Evolutionary conservation across 2,329 filamentous ascomycete species (phyloP).

Genomic region (Curvularia spicifera): DNA sequence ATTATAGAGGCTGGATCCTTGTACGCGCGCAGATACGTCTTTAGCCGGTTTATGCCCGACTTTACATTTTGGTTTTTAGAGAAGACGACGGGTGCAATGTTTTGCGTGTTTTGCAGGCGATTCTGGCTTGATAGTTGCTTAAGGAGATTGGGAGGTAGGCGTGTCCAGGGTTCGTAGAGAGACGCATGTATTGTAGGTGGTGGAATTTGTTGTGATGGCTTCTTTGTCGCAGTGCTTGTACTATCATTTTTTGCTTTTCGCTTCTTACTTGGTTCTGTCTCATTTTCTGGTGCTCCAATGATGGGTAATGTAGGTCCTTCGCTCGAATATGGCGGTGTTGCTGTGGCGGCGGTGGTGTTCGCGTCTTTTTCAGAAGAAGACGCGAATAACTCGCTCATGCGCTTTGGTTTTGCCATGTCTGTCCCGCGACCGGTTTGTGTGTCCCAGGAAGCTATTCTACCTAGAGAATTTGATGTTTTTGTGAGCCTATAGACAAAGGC

Average conservation of each 20-base stretch:
- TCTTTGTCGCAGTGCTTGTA: neutral
- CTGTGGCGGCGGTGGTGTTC: conserved; percentile 7
- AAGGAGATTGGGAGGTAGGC: conserved; percentile 17
- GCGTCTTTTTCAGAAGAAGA: conserved; percentile 21
- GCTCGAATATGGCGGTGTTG: conserved; percentile 26
- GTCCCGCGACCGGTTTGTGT: neutral
- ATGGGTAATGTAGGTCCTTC: conserved; percentile 32
- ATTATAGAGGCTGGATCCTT: conserved; percentile 14
- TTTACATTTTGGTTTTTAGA: conserved; percentile 33
- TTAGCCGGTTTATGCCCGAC: conserved; percentile 24
- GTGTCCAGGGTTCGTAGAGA: conserved; percentile 31
- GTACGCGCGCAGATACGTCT: conserved; percentile 18
- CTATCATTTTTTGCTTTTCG: conserved; percentile 12
- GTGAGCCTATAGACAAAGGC: neutral
- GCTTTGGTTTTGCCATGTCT: conserved; percentile 24
- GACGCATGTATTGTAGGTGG: conserved; percentile 19
- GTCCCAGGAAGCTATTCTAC: neutral
- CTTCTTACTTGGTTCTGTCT: conserved; percentile 7
- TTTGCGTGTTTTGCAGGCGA: conserved; percentile 10
- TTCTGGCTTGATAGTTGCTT: conserved; percentile 12
- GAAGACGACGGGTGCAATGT: conserved; percentile 25
- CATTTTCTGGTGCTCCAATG: conserved; percentile 8
- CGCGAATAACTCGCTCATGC: conserved; percentile 32
- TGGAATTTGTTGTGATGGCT: conserved; percentile 5
- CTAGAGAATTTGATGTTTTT: neutral